phyloP scores from a whole-genome alignment of 257 asterid species.

The Schizonepeta tenuifolia region DNA sequence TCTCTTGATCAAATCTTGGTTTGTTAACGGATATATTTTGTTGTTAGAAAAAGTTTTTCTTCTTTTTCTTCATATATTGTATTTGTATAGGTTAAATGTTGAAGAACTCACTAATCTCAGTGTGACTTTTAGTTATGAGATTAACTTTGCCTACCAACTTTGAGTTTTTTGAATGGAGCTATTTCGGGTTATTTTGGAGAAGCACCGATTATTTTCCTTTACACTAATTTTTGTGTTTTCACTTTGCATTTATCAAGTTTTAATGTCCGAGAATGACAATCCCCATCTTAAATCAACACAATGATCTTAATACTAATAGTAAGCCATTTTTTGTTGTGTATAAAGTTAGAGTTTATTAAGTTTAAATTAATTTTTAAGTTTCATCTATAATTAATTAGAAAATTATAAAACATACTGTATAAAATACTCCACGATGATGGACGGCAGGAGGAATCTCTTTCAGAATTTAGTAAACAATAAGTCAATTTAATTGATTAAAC shows the following conservation, averaged over 20 bases:
- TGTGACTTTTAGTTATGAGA: not conserved
- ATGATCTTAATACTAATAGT: not conserved
- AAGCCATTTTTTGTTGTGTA: too few relatives aligned
- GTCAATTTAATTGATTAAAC: too few relatives aligned
- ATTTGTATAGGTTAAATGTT: not conserved
- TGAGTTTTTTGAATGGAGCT: not conserved
- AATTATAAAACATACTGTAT: too few relatives aligned
- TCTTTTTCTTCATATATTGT: not conserved
- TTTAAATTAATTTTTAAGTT: too few relatives aligned
- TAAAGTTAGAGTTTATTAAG: too few relatives aligned
- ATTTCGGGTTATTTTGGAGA: too few relatives aligned
- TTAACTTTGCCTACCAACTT: not conserved
- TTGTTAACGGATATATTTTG: not conserved
- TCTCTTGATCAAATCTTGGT: not conserved
- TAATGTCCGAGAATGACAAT: not conserved
- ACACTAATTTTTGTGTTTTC: too few relatives aligned
- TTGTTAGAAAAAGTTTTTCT: not conserved
- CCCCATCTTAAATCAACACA: not conserved
- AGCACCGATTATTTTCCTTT: too few relatives aligned
- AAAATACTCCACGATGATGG: too few relatives aligned
- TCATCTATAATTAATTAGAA: too few relatives aligned
- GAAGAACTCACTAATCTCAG: not conserved
- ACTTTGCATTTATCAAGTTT: not conserved
- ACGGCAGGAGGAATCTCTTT: too few relatives aligned
- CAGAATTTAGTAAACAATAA: too few relatives aligned